phyloP scores from a whole-genome alignment of 2,329 filamentous ascomycete genomes.

The Epichloe aotearoae region DNA sequence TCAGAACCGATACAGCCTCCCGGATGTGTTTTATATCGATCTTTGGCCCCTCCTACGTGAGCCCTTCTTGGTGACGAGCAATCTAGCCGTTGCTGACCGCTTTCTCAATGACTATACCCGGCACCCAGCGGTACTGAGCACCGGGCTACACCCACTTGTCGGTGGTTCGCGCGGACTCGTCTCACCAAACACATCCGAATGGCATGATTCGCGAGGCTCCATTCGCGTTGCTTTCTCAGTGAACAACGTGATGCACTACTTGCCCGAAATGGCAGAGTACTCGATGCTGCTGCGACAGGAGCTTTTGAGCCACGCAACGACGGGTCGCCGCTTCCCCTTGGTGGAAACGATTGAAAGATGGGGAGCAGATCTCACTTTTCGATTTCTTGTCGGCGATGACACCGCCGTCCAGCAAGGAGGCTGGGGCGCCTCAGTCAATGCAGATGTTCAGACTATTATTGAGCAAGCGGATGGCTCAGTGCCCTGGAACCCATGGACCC shows the following conservation, averaged over 20 bases:
- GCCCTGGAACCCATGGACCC: neutral
- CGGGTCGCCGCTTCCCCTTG: neutral
- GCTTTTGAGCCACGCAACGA: neutral
- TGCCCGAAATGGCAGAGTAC: conserved; percentile 1
- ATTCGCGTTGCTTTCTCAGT: neutral
- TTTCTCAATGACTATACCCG: conserved; percentile 1
- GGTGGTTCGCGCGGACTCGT: conserved; percentile 1
- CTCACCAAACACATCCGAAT: neutral
- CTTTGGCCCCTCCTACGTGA: neutral
- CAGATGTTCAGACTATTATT: conserved; percentile 1
- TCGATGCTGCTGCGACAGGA: neutral
- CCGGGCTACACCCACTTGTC: neutral
- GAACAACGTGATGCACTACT: conserved; percentile 1
- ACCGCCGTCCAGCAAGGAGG: conserved; percentile 1
- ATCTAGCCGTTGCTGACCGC: neutral
- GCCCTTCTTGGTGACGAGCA: neutral
- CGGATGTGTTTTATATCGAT: conserved; percentile 2
- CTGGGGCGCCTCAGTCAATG: neutral
- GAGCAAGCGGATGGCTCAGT: neutral
- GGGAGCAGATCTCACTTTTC: conserved; percentile 1
- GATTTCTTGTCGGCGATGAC: neutral
- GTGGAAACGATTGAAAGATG: neutral
- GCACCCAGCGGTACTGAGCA: neutral
- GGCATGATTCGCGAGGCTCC: conserved; percentile 1
- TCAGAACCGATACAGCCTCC: neutral